phyloP scores from a whole-genome alignment of 2,329 filamentous ascomycete species.

The Alternaria atra region DNA sequence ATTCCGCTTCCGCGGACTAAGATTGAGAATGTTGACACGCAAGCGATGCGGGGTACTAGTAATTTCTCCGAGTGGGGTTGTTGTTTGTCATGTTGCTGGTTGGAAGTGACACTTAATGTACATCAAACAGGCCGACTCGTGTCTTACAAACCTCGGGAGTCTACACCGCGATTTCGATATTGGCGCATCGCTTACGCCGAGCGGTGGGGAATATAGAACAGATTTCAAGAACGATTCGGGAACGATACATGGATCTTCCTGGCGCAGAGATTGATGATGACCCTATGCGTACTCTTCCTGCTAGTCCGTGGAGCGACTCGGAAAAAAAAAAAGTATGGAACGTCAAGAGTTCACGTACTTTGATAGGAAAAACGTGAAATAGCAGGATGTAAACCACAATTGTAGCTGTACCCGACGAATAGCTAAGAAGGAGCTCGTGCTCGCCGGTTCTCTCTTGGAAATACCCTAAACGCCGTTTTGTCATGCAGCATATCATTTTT shows the following conservation, averaged over 20 bases:
- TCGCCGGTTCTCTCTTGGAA: background rate
- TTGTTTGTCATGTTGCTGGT: background rate
- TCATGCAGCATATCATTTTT: background rate
- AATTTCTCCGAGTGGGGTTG: background rate
- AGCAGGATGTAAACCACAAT: background rate
- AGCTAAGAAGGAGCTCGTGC: background rate
- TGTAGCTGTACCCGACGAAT: background rate
- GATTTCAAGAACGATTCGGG: background rate
- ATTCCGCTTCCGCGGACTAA: background rate
- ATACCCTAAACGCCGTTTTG: background rate
- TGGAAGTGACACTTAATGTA: background rate
- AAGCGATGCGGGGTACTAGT: background rate
- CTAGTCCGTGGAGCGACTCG: background rate
- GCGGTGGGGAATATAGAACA: background rate
- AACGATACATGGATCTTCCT: background rate
- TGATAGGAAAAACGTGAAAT: no score
- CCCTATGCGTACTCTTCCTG: no score
- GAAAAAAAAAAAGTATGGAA: background rate
- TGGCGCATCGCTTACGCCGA: background rate
- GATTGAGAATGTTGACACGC: background rate
- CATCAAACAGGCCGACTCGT: conserved; percentile 7
- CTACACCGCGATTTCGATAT: background rate
- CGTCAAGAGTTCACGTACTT: no score
- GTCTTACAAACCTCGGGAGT: background rate
- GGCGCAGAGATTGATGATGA: background rate